These are phyloP conservation scores for Artemisia argyi DNA, from an alignment of 129 eudicot species.

Conservation along the genomic window DNA sequence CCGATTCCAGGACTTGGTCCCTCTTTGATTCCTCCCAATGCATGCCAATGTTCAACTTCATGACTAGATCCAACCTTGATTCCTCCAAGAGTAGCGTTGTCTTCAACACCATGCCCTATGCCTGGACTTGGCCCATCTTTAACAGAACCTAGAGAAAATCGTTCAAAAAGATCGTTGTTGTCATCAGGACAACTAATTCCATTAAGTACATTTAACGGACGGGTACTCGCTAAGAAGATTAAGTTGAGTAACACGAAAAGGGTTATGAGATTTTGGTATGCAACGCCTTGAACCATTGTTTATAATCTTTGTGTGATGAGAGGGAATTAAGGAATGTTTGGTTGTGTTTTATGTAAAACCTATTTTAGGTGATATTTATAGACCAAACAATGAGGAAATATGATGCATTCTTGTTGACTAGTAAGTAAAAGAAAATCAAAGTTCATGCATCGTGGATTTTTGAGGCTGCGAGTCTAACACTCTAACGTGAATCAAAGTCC, in stretches of 20 bases:
- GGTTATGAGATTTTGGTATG: constrained; percentile 9
- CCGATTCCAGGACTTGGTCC: constrained; percentile 7
- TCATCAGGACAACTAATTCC: constrained; percentile 15
- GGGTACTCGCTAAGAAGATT: constrained; percentile 11
- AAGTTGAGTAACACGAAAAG: constrained; percentile 26
- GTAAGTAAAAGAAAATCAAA: constrained; percentile 16
- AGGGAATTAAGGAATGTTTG: constrained; percentile 3
- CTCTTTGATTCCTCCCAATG: constrained; percentile 13
- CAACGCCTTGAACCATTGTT: constrained; percentile 7
- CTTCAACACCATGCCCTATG: constrained; percentile 25
- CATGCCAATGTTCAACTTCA: neutral
- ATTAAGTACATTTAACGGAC: constrained; percentile 19
- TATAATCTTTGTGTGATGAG: constrained; percentile 5
- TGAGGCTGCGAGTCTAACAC: constrained; percentile 34
- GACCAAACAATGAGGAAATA: neutral
- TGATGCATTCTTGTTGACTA: constrained; percentile 24
- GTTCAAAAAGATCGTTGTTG: neutral
- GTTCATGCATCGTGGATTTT: constrained; percentile 20
- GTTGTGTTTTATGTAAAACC: constrained; percentile 15
- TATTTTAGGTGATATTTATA: constrained; percentile 28
- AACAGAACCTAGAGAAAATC: constrained; percentile 27
- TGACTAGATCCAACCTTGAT: constrained; percentile 29
- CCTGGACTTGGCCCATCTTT: constrained; percentile 43
- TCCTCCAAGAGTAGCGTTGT: constrained; percentile 33
- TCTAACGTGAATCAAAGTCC: constrained; percentile 16